Evolutionary conservation across 371 early-diverging fungal species (phyloP).

Genomic region (Syncephalastrum sp.): DNA sequence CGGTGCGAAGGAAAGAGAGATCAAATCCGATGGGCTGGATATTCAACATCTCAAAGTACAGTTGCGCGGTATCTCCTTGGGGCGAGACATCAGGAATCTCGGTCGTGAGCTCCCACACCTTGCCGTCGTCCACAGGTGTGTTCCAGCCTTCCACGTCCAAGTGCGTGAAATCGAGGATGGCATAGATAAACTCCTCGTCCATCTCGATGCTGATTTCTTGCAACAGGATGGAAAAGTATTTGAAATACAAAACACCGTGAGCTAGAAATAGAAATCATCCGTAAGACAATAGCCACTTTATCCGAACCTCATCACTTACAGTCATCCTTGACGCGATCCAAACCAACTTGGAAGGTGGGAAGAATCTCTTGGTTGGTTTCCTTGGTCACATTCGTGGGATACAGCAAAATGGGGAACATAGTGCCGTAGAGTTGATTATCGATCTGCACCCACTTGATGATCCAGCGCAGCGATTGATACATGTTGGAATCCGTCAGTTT

Average conservation of each 20-base stretch:
- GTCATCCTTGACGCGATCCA: constrained; percentile 73
- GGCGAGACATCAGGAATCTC: constrained; percentile 75
- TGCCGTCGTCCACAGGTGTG: constrained; percentile 40
- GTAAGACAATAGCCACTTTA: neutral
- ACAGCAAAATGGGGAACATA: constrained; percentile 78
- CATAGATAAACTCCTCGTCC: constrained; percentile 83
- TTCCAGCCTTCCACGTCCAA: constrained; percentile 60
- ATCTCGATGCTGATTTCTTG: constrained; percentile 89
- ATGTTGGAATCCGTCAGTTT: constrained; percentile 67
- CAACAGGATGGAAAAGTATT: constrained; percentile 75
- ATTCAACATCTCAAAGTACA: constrained; percentile 94
- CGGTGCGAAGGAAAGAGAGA: constrained; percentile 90
- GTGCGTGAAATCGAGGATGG: constrained; percentile 82
- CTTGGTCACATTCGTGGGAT: constrained; percentile 74
- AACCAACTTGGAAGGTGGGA: constrained; percentile 55
- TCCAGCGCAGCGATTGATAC: constrained; percentile 62
- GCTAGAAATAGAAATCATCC: constrained; percentile 21
- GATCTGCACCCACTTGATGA: constrained; percentile 80
- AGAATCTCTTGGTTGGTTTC: constrained; percentile 51
- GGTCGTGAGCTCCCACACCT: constrained; percentile 50
- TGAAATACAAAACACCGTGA: constrained; percentile 82
- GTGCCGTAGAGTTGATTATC: constrained; percentile 84
- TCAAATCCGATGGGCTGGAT: constrained; percentile 95
- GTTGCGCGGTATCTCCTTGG: constrained; percentile 62
- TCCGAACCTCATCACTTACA: constrained; percentile 27